phyloP scores from a whole-genome alignment of 2,329 filamentous ascomycete genomes.

The Colletotrichum falcatum region DNA sequence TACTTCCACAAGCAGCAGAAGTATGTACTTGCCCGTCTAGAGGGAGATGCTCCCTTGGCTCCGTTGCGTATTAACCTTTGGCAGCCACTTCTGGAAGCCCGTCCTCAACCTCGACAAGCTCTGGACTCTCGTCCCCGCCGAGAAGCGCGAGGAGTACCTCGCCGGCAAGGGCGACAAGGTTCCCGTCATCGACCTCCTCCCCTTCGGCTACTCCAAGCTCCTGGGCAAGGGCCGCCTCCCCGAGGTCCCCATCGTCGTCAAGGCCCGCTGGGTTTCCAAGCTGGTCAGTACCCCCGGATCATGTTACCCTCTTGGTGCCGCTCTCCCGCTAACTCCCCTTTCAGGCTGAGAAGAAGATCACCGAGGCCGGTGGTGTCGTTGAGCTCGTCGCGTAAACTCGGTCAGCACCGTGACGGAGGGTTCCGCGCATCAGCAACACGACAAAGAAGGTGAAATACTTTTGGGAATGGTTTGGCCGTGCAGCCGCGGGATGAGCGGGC shows the following conservation, averaged over 20 bases:
- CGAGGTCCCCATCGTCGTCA: constrained; percentile 92
- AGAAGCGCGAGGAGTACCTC: constrained; percentile 95
- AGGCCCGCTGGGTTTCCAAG: constrained; percentile 93
- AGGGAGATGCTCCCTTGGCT: not conserved
- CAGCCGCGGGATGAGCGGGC: constrained; percentile 28
- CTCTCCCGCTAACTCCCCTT: not conserved
- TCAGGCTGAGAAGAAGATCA: constrained; percentile 95
- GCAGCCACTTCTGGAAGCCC: constrained; percentile 94
- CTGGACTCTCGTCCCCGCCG: constrained; percentile 92
- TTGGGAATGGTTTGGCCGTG: constrained; percentile 37
- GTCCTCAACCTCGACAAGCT: constrained; percentile 99
- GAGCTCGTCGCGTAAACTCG: constrained; percentile 85
- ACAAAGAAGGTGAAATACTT: not conserved
- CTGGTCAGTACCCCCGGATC: constrained; percentile 56
- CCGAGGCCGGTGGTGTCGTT: constrained; percentile 93
- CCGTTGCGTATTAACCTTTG: constrained; percentile 21
- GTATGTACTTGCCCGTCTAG: constrained; percentile 28
- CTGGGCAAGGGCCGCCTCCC: constrained; percentile 98
- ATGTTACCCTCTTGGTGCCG: no score
- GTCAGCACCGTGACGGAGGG: constrained; percentile 18
- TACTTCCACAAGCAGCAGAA: constrained; percentile 97
- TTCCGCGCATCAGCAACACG: constrained; percentile 5
- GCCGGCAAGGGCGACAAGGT: constrained; percentile 89
- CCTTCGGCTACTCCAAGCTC: constrained; percentile 98
- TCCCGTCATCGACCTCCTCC: constrained; percentile 96